Base-by-base conservation (phyloP, 306 rosid species). In the Begonia peltatifolia region DNA sequence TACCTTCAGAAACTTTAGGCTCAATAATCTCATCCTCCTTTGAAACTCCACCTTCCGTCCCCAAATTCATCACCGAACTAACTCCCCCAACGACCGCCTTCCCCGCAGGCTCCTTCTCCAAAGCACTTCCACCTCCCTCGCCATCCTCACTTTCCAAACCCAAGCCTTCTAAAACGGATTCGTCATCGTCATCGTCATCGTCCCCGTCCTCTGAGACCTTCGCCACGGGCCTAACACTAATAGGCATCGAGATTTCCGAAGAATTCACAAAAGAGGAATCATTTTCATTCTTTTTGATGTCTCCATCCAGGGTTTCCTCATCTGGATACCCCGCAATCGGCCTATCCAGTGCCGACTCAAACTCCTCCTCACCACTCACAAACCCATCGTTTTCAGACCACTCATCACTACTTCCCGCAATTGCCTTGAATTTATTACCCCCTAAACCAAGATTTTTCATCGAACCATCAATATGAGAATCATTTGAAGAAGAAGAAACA, bases 321-420 rank as follows among this genome's bases (percentile, higher is more conserved):
- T 42, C 57, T 2, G 70, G 41, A 43, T 62, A 62, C 6, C 70
- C 72, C 9, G 53, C 62, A 67, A 79, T 38, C 8, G 83, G 84
- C 69, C 68, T 61, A n/a, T 64, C 65, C 2, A 53, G 20, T 6
- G 58, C 64, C 43, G 73, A 16, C n/a, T 67, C 87, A 2, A 79
- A 71, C 30, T 74, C 87, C 25, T 71, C 81, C 10, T 71, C 90
- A 2, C 77, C 95, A 51, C 87, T 85, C 48, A 66, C 18, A 36
- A 85, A 84, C 42, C 94, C 97, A 6, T 75, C 87, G 12, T 54
- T 43, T 1, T 78, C 93, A 7, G 82, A 72, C 30, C 71, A 83
- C 9, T 43, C 69, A n/a, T 14, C 67, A 13, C 54, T 56, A 4
- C 59, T 52, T 1, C 68, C 76, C 14, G 42, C 55, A 61, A 66